phyloP scores from a whole-genome alignment of 192 early-diverging fungal genomes.

The Entrophospora sp. region DNA sequence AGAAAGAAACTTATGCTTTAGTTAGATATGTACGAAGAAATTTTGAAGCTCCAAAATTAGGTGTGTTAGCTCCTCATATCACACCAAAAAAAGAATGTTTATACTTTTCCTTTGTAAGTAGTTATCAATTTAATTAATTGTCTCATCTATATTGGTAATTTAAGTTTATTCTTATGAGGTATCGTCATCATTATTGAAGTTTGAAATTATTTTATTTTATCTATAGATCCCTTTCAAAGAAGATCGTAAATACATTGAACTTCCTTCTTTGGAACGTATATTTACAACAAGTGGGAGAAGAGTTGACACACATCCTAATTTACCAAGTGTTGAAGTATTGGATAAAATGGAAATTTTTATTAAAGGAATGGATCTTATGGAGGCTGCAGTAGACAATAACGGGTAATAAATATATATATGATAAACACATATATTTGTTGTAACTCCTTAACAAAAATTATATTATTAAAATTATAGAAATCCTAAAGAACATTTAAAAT shows the following conservation, averaged over 20 bases:
- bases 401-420: conserved; percentile 31
- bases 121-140: neutral
- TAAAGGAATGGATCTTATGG: conserved; percentile 49
- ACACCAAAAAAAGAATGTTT: conserved; percentile 30
- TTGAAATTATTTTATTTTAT: too few relatives aligned
- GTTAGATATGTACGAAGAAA: conserved; percentile 50
- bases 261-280: conserved; percentile 41
- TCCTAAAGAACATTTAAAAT: conserved; percentile 38
- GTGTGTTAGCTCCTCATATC: conserved; percentile 49
- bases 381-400: conserved; percentile 28
- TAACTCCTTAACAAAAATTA: neutral
- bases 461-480: conserved; percentile 16
- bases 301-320: conserved; percentile 33
- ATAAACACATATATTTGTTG: neutral
- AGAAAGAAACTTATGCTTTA: conserved; percentile 46
- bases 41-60: conserved; percentile 50
- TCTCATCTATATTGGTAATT: neutral
- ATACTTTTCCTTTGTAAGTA: conserved; percentile 25
- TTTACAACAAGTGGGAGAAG: conserved; percentile 31
- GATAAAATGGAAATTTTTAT: conserved; percentile 48
- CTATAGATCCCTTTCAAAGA: conserved; percentile 56
- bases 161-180: neutral
- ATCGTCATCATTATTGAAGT: neutral
- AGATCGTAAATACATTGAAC: conserved; percentile 47
- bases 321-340: conserved; percentile 43